phyloP scores from a whole-genome alignment of 495 filamentous ascomycete species.

The Hyaloscypha hepaticicola region DNA sequence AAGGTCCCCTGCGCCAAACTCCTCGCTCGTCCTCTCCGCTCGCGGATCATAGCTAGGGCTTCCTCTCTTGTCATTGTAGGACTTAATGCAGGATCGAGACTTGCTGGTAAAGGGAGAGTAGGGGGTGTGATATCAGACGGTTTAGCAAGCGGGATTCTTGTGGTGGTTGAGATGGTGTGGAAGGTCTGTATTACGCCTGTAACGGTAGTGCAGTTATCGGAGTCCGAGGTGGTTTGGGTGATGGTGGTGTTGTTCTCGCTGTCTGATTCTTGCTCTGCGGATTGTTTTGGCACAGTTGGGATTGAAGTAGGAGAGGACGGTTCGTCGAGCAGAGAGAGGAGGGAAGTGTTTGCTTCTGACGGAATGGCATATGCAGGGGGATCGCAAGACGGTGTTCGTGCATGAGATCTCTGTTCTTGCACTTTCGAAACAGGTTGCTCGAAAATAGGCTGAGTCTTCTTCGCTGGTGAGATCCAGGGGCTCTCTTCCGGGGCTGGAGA shows the following conservation, averaged over 20 bases:
- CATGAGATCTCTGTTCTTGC: constrained; percentile 25
- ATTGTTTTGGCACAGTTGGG: background rate
- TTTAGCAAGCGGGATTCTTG: constrained; percentile 46
- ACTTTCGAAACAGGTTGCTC: background rate
- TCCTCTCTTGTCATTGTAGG: constrained; percentile 59
- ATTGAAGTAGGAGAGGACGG: constrained; percentile 29
- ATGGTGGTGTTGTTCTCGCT: constrained; percentile 20
- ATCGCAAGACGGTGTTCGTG: constrained; percentile 51
- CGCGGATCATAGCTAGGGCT: constrained; percentile 54
- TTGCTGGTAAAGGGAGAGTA: constrained; percentile 14
- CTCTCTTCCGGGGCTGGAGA: constrained; percentile 26
- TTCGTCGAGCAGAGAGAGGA: constrained; percentile 54
- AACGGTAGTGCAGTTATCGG: background rate
- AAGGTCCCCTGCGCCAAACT: constrained; percentile 42
- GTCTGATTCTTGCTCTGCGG: background rate
- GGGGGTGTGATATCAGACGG: constrained; percentile 22
- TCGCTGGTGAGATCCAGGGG: constrained; percentile 29
- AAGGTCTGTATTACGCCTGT: constrained; percentile 19
- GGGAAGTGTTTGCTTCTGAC: constrained; percentile 45
- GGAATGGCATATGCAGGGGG: constrained; percentile 48
- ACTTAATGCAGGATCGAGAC: constrained; percentile 36
- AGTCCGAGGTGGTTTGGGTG: constrained; percentile 36
- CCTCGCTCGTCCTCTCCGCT: constrained; percentile 49
- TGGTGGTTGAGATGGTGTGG: constrained; percentile 38
- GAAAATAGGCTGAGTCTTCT: constrained; percentile 8